Conservation (phyloP, 2,329 filamentous ascomycete species). For the Shiraia bambusicola region DNA sequence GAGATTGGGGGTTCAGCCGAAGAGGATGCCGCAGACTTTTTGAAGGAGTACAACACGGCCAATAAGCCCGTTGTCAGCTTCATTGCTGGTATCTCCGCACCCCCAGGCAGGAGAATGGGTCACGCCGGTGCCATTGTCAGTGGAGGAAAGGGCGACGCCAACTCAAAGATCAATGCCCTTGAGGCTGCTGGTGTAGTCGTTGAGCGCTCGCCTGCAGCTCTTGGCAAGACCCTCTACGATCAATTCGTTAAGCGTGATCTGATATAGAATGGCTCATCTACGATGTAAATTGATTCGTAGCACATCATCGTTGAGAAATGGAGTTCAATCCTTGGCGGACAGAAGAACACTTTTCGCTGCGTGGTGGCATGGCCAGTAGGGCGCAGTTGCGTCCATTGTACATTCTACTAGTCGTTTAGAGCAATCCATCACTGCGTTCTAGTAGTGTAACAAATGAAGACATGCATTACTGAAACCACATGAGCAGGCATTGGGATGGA, state of each 20-base stretch:
- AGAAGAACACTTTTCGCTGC: conserved; percentile 8
- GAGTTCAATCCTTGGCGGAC: too few relatives aligned
- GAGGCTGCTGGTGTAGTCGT: conserved; percentile 93
- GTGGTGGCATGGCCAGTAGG: conserved; percentile 19
- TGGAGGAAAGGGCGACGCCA: conserved; percentile 94
- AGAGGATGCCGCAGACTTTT: conserved; percentile 96
- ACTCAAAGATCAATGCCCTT: conserved; percentile 96
- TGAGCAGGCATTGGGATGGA: too few relatives aligned
- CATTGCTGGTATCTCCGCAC: conserved; percentile 97
- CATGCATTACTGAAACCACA: too few relatives aligned
- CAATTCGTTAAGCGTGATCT: conserved; percentile 97
- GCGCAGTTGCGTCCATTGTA: conserved; percentile 31
- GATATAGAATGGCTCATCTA: conserved; percentile 59
- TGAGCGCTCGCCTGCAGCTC: conserved; percentile 75
- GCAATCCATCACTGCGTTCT: conserved; percentile 27
- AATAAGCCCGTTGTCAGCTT: conserved; percentile 98
- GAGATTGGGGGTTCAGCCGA: conserved; percentile 97
- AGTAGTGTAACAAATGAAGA: too few relatives aligned
- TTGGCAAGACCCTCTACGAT: conserved; percentile 91
- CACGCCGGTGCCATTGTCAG: conserved; percentile 98
- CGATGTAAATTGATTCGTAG: too few relatives aligned
- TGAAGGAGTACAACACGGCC: conserved; percentile 85
- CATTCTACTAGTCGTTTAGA: conserved; percentile 42
- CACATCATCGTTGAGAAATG: too few relatives aligned
- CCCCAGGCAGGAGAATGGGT: conserved; percentile 94